phyloP scores from a whole-genome alignment of 1,139 yeast genomes.

The Torulaspora pretoriensis region DNA sequence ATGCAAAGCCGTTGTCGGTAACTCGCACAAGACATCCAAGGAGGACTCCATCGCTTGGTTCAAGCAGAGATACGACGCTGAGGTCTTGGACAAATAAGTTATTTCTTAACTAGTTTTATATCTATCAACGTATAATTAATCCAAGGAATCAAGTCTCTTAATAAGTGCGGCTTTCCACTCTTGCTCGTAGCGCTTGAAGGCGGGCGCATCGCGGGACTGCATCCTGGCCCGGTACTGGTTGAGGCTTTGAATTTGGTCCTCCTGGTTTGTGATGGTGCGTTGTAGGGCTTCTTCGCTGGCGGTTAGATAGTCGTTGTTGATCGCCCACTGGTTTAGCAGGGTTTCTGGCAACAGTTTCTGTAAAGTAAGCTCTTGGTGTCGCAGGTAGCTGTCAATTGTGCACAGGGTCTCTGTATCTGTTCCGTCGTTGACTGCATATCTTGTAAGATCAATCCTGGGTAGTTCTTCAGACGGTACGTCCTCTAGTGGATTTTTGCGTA shows the following conservation, averaged over 20 bases:
- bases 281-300: constrained; percentile 12
- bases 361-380: constrained; percentile 27
- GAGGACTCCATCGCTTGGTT: constrained; percentile 97
- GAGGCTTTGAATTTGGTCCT: constrained; percentile 19
- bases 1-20: constrained; percentile 84
- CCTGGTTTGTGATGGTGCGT: constrained; percentile 13
- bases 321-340: constrained; percentile 30
- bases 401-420: constrained; percentile 15
- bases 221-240: constrained; percentile 16
- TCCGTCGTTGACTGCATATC: constrained; percentile 9
- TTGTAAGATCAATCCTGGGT: constrained; percentile 15
- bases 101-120: constrained; percentile 10
- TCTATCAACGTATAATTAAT: constrained; percentile 5
- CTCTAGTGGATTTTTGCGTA: constrained; percentile 5
- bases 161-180: constrained; percentile 20
- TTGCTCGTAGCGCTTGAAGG: constrained; percentile 11
- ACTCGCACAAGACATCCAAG: constrained; percentile 85
- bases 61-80: constrained; percentile 99
- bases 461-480: constrained; percentile 9
- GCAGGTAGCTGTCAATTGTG: constrained; percentile 23
- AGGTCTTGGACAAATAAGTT: constrained; percentile 77
- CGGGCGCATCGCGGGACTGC: constrained; percentile 15
- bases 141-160: constrained; percentile 8
- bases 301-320: constrained; percentile 24
- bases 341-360: constrained; percentile 23